Evolutionary conservation across 345 rosid species (phyloP).

Genomic region (Cardamine occulta): DNA sequence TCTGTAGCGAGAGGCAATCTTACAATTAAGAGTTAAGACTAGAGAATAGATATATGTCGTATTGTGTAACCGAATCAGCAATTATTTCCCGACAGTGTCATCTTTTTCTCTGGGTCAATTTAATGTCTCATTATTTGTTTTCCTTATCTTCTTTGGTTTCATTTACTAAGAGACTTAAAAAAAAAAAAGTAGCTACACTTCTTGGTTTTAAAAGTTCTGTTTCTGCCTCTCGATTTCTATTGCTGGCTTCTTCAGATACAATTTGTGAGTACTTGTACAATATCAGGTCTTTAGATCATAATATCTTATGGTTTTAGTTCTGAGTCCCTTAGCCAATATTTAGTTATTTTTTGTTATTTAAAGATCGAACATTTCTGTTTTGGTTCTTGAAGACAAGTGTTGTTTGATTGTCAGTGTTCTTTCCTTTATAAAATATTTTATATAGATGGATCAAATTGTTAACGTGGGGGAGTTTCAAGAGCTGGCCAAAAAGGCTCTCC

Average conservation of each 20-base stretch:
- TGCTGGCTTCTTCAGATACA: constrained; percentile 2
- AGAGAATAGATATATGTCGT: too few species aligned
- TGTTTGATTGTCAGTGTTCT: constrained; percentile 11
- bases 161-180: too few species aligned
- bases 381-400: neutral
- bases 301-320: neutral
- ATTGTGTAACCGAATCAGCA: too few species aligned
- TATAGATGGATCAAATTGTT: constrained; percentile 62
- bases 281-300: neutral
- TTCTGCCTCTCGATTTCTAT: constrained; percentile 8
- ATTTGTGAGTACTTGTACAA: constrained; percentile 7
- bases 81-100: neutral
- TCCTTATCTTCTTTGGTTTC: too few species aligned
- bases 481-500: constrained; percentile 73
- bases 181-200: too few species aligned
- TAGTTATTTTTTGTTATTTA: neutral
- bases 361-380: neutral
- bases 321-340: neutral
- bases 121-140: too few species aligned
- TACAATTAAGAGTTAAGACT: too few species aligned
- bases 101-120: too few species aligned
- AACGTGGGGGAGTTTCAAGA: constrained; percentile 76
- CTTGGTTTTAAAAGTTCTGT: neutral
- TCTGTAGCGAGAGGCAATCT: neutral
- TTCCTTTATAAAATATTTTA: neutral